A percentile compares a stretch with the other conserved stretches of the same genome.
Evolutionary conservation across 371 early-diverging fungal species (phyloP).

Genomic region (Syncephalastrum racemosum): DNA sequence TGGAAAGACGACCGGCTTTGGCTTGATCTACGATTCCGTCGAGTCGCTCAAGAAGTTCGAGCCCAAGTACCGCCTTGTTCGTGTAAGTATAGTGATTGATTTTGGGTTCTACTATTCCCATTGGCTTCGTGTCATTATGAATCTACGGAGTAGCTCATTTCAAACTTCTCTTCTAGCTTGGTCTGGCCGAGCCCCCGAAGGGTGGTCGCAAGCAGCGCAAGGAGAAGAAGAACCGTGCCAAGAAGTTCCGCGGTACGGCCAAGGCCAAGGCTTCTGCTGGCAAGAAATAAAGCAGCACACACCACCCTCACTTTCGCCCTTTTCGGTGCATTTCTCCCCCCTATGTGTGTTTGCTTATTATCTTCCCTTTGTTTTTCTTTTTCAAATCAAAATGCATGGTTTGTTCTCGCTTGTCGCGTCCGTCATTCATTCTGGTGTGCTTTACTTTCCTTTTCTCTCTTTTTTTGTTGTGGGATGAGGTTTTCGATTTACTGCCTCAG

Average conservation of each 20-base stretch:
- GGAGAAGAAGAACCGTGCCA: conserved; percentile 98
- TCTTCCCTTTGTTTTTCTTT: too few relatives aligned
- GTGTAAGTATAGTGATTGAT: conserved; percentile 63
- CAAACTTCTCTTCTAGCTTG: conserved; percentile 67
- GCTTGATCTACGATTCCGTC: conserved; percentile 95
- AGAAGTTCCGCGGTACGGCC: conserved; percentile 98
- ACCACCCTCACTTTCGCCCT: too few relatives aligned
- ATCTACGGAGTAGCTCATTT: background rate
- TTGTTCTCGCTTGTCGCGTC: too few relatives aligned
- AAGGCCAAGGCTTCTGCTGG: conserved; percentile 82
- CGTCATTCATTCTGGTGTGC: too few relatives aligned
- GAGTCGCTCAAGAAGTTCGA: conserved; percentile 98
- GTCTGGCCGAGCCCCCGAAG: conserved; percentile 74
- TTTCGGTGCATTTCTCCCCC: too few relatives aligned
- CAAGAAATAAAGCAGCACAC: conserved; percentile 43
- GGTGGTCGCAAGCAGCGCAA: conserved; percentile 97
- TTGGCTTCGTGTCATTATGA: background rate
- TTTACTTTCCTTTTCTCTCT: too few relatives aligned
- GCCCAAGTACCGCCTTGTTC: conserved; percentile 95
- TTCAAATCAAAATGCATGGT: too few relatives aligned
- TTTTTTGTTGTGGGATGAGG: too few relatives aligned
- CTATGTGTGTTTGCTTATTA: too few relatives aligned
- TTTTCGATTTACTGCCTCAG: too few relatives aligned
- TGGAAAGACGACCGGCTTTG: conserved; percentile 97
- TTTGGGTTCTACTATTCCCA: too few relatives aligned